A percentile compares a stretch with the other conserved stretches of the same genome.
These are phyloP conservation scores for Boletus sensibilis DNA, from an alignment of 768 basidiomycete genomes.

Conservation along the genomic window DNA sequence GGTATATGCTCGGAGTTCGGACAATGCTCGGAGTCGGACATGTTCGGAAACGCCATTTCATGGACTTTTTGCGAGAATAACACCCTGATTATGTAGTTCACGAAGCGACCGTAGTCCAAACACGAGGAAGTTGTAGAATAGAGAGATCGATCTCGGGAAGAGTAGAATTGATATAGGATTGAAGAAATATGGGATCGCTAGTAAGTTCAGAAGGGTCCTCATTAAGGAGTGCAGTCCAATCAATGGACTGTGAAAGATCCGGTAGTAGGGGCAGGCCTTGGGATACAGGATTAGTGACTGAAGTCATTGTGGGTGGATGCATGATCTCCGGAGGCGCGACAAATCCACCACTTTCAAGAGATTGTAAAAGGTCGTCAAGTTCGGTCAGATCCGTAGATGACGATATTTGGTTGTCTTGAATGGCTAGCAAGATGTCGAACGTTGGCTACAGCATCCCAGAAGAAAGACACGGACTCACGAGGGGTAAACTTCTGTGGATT, in stretches of 20 bases:
- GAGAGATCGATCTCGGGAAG: slow-evolving; percentile 8
- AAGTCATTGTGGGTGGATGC: background rate
- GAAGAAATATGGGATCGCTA: background rate
- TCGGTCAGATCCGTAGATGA: background rate
- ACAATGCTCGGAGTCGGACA: too few species aligned
- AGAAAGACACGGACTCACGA: background rate
- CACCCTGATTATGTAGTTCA: background rate
- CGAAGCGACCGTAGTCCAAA: background rate
- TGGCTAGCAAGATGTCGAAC: background rate
- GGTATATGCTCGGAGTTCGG: too few species aligned
- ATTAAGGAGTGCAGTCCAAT: slow-evolving; percentile 13
- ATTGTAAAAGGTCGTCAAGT: slow-evolving; percentile 10
- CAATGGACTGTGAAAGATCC: slow-evolving; percentile 2
- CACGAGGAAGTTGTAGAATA: slow-evolving; percentile 5
- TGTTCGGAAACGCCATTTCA: too few species aligned
- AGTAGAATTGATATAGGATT: background rate
- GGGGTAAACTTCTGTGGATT: background rate
- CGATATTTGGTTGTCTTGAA: background rate
- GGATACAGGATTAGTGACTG: background rate
- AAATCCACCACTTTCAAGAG: background rate
- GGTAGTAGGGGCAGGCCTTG: background rate
- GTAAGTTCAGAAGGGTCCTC: background rate
- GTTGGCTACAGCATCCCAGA: background rate
- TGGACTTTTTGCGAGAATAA: too few species aligned
- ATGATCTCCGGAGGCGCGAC: background rate